These are phyloP conservation scores for Alternaria angustiovoidea DNA, from an alignment of 2,329 filamentous ascomycete species.

Conservation along the genomic window DNA sequence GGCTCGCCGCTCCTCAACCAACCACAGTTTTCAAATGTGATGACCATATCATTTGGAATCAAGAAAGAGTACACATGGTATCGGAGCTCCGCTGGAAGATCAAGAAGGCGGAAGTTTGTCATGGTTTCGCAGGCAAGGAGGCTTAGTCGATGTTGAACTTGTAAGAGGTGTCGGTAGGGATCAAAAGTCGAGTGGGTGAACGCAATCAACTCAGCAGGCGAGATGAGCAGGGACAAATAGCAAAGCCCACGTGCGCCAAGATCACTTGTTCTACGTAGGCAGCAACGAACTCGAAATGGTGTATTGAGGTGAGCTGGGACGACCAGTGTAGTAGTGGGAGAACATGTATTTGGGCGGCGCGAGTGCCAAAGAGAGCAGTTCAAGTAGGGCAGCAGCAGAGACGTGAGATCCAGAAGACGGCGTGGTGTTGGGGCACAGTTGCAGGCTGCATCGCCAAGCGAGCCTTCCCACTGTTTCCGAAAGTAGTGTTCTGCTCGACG, in stretches of 20 bases:
- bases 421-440: neutral
- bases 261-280: too few relatives aligned
- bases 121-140: neutral
- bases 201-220: too few relatives aligned
- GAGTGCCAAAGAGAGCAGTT: too few relatives aligned
- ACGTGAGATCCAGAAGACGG: neutral
- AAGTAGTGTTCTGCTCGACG: neutral
- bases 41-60: slow-evolving; percentile 15
- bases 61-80: slow-evolving; percentile 20
- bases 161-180: neutral
- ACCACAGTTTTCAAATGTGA: neutral
- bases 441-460: slow-evolving; percentile 8
- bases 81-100: slow-evolving; percentile 29
- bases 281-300: too few relatives aligned
- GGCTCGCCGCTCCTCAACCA: neutral
- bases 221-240: too few relatives aligned
- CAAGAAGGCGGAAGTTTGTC: slow-evolving; percentile 21
- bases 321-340: too few relatives aligned
- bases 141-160: neutral
- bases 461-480: neutral
- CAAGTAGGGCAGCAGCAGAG: neutral
- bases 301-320: too few relatives aligned
- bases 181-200: neutral
- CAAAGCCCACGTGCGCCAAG: too few relatives aligned
- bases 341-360: too few relatives aligned